Percentiles rank a stretch among this genome's conserved stretches.
phyloP scores from a whole-genome alignment of 345 rosid genomes.

The Lepidium africanum region DNA sequence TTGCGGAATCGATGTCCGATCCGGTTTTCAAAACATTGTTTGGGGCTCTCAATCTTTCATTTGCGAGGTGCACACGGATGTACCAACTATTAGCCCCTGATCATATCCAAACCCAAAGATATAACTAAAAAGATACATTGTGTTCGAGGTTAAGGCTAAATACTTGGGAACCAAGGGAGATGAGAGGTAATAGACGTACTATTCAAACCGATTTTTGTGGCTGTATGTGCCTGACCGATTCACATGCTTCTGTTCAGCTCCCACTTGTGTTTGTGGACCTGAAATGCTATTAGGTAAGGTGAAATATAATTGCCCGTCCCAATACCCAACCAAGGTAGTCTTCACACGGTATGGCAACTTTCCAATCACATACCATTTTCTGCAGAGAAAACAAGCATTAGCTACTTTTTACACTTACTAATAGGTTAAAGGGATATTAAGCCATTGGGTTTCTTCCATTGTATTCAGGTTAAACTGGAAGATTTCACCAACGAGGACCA shows the following conservation, averaged over 20 bases:
- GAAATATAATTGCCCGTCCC: slow-evolving; percentile 83
- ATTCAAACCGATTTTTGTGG: no score
- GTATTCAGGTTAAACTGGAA: slow-evolving; percentile 72
- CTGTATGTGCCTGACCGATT: no score
- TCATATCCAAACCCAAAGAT: no score
- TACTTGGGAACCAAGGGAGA: background rate
- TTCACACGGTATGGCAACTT: slow-evolving; percentile 93
- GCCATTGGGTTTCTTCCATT: slow-evolving; percentile 35
- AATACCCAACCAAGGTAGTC: slow-evolving; percentile 75
- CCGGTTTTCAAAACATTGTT: no score
- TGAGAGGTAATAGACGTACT: background rate
- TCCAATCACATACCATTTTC: slow-evolving; percentile 86
- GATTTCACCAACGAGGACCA: slow-evolving; percentile 84
- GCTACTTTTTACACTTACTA: slow-evolving; percentile 4
- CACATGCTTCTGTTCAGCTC: background rate
- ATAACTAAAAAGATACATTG: background rate
- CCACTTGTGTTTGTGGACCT: background rate
- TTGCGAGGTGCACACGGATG: no score
- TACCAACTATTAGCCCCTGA: no score
- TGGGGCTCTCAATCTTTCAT: no score
- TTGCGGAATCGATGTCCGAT: no score
- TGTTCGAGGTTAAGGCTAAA: background rate
- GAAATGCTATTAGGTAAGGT: slow-evolving; percentile 25
- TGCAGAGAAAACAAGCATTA: slow-evolving; percentile 20
- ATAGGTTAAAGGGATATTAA: background rate